A percentile compares a stretch with the other conserved stretches of the same genome.
phyloP scores from a whole-genome alignment of 306 rosid genomes.

The Quercus glauca region DNA sequence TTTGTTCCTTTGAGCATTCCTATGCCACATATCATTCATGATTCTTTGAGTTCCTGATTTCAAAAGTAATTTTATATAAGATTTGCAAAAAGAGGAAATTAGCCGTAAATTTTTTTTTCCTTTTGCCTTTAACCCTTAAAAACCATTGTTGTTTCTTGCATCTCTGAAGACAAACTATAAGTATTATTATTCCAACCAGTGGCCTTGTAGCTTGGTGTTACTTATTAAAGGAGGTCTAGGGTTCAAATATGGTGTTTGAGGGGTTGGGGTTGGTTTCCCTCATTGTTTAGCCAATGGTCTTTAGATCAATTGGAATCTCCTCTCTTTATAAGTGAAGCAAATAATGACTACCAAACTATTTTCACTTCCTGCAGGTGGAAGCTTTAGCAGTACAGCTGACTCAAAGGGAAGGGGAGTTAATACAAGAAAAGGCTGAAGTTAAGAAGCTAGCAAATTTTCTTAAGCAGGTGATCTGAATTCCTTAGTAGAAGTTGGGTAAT shows the following conservation, averaged over 20 bases:
- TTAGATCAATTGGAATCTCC: neutral
- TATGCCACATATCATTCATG: neutral
- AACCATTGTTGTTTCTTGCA: too few species aligned
- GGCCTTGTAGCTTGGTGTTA: too few species aligned
- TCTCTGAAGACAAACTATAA: too few species aligned
- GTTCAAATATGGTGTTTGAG: too few species aligned
- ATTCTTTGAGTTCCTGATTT: neutral
- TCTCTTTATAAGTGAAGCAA: neutral
- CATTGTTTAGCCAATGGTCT: neutral
- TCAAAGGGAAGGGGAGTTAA: slow-evolving; percentile 61
- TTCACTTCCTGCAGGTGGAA: slow-evolving; percentile 42
- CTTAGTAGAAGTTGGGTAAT: neutral
- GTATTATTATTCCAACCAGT: too few species aligned
- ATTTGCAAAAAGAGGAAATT: too few species aligned
- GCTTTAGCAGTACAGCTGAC: slow-evolving; percentile 92
- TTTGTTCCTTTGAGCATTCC: slow-evolving; percentile 4
- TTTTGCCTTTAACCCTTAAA: too few species aligned
- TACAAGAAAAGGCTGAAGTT: slow-evolving; percentile 95
- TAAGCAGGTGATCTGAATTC: slow-evolving; percentile 68
- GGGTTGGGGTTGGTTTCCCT: neutral
- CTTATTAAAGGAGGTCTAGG: too few species aligned
- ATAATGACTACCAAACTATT: slow-evolving; percentile 7
- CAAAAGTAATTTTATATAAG: too few species aligned
- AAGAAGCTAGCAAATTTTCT: slow-evolving; percentile 93
- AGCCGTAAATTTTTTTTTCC: too few species aligned